Evolutionary conservation across 2,329 filamentous ascomycete genomes (phyloP), one percentile per base, ranked within the genome.

Genomic region (Monascus ruber): DNA sequence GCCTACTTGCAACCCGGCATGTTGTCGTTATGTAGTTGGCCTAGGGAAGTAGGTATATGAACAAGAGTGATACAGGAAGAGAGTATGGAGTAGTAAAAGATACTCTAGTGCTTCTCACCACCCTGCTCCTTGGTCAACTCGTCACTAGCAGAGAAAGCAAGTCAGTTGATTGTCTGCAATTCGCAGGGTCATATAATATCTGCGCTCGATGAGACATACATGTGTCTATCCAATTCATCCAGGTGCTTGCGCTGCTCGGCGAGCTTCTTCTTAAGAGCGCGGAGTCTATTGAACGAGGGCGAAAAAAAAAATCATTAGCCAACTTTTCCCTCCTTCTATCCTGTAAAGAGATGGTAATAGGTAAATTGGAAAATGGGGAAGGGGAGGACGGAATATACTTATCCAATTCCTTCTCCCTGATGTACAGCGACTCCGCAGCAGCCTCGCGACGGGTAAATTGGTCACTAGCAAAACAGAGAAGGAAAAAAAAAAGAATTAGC

Each of bases 401-500:
- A 71, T 88, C 80, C 69, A 79, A 78, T 76, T 96, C 91, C 60
- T 87, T 84, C 70, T 83, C 72, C 56, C 79, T 78, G 68, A 98
- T 87, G 68, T 83, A 85, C 53, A 77, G 77, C 63, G 87, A 81
- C 71, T 96, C 91, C 60, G 71, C 74, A 51, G 89, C 89, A 61
- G 81, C 77, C 69, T 98, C 91, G 54, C 91, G 86, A 69, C 82
- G 83, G 69, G 81, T 85, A 77, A 95, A 98, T 41, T 85, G 79
- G 61, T 98, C 89, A 53, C 89, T 94, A 50, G 52, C 35, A 31
- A 33, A 25, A 28, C 24, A 33, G 25, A 29, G 34, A 7, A 36
- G 8, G 26, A 17, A 36, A 11, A 34, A 25, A 25, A 17, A 9
- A 9, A 6, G 10, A 27, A n/a, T 25, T 24, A 37, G 31, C 17